Conservation (phyloP, 2,329 filamentous ascomycete genomes). For the Trichoderma sp. region DNA sequence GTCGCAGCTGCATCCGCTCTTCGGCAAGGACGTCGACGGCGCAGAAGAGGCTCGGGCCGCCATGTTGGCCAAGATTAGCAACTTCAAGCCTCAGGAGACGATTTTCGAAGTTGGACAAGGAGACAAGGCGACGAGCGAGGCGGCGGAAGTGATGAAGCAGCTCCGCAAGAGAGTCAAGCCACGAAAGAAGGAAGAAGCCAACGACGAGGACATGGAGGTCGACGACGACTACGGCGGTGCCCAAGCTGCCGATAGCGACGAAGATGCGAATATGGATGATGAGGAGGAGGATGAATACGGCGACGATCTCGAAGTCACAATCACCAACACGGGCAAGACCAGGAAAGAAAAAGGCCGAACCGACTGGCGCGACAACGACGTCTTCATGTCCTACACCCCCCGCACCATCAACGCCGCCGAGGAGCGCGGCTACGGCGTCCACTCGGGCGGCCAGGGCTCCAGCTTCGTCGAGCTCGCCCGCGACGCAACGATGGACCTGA, state of each 20-base stretch:
- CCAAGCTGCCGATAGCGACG: constrained; percentile 23
- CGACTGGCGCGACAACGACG: constrained; percentile 77
- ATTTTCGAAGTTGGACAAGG: constrained; percentile 90
- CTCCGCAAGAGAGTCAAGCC: constrained; percentile 67
- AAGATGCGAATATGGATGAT: constrained; percentile 29
- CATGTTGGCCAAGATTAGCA: constrained; percentile 85
- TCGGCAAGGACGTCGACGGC: constrained; percentile 64
- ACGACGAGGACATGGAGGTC: constrained; percentile 39
- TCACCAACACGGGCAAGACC: constrained; percentile 57
- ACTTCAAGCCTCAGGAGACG: constrained; percentile 85
- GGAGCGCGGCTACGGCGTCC: constrained; percentile 89
- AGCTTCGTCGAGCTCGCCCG: constrained; percentile 90
- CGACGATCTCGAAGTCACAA: constrained; percentile 68
- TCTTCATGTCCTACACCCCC: constrained; percentile 96
- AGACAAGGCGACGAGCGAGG: constrained; percentile 60
- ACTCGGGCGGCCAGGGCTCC: constrained; percentile 69
- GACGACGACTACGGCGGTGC: constrained; percentile 30
- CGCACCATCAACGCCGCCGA: constrained; percentile 77
- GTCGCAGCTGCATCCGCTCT: constrained; percentile 75
- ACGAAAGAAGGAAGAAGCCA: constrained; percentile 43
- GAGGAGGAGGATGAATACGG: constrained; percentile 56
- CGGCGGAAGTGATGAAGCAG: constrained; percentile 72
- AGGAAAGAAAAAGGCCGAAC: constrained; percentile 50
- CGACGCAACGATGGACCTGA: constrained; percentile 85
- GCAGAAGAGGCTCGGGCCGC: constrained; percentile 71